Evolutionary conservation across 345 rosid genomes (phyloP), one percentile per base, ranked within the genome.

Genomic region (Acer yangbiense): DNA sequence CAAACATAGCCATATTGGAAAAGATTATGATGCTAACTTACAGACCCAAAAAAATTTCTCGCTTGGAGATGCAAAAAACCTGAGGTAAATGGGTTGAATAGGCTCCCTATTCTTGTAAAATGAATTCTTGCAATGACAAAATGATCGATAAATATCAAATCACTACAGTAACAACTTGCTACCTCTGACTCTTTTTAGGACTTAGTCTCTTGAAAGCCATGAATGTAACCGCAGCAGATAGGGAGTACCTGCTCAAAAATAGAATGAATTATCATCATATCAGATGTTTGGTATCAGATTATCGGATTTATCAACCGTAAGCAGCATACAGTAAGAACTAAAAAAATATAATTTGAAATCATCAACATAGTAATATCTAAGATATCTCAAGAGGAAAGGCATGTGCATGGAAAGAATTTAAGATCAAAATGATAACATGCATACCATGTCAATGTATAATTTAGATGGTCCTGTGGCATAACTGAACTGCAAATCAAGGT

Each of bases 381-480:
- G 39, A 3, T 32, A 32, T 35, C 39, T 35, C 1, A 57, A 16
- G 25, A 43, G 9, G 46, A 43, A n/a, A 4, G 32, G 25, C 23
- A 35, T 29, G 20, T 29, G 39, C 35, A 3, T 41, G 46, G 9
- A 12, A 18, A 46, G 12, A 48, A n/a, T 48, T 65, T 20, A 74
- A 69, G 77, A 69, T 54, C 10, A 73, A 52, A 68, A 61, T 13
- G 41, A 0, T 67, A 68, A 67, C 7, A 60, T 73, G 65, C 82
- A 65, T 92, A 96, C 99, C 98, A 92, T 81, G 98, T 94, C 80
- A 96, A 80, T 25, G 88, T 83, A 82, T 96, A 96, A 77, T 96
- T 92, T n/a, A 94, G 91, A 87, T 96, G 99, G 83, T 94, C 97
- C 64, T 90, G 97, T 14, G 99, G 99, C 99, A 92, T 96, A 65